Evolutionary conservation across 169 alveolate species (phyloP).

Genomic region (Plasmodium sp.): DNA sequence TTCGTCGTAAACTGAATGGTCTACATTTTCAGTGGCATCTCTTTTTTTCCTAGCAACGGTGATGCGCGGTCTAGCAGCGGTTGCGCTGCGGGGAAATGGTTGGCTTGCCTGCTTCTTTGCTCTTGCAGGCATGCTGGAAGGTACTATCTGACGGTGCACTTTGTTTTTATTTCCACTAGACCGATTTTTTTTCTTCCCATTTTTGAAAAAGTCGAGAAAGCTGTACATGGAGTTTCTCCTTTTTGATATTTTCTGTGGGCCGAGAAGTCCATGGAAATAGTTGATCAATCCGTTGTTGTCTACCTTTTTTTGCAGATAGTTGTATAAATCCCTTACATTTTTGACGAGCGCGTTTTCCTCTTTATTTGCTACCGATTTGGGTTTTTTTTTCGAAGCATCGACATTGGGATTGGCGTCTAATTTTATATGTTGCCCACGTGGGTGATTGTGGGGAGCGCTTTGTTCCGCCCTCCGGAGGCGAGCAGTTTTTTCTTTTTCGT

Average conservation of each 20-base stretch:
- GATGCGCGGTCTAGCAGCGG: not conserved
- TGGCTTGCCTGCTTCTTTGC: not conserved
- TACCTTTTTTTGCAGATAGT: slow-evolving; percentile 4
- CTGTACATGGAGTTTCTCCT: not conserved
- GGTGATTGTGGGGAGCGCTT: not conserved
- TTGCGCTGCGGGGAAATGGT: not conserved
- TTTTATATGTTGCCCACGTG: not conserved
- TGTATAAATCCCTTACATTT: slow-evolving; percentile 8
- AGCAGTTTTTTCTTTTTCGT: not conserved
- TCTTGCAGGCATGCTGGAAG: not conserved
- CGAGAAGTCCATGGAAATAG: not conserved
- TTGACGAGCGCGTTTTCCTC: not conserved
- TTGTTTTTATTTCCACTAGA: not conserved
- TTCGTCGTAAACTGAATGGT: slow-evolving; percentile 17
- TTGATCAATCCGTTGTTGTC: not conserved
- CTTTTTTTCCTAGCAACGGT: slow-evolving; percentile 19
- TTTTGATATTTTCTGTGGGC: not conserved
- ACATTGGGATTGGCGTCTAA: not conserved
- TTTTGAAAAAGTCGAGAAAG: slow-evolving; percentile 44
- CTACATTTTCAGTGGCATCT: not conserved
- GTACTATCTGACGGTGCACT: not conserved
- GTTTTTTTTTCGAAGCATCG: not conserved
- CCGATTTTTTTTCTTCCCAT: not conserved
- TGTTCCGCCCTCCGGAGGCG: not conserved
- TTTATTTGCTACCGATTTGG: not conserved